A percentile compares a stretch with the other conserved stretches of the same genome.
These are phyloP conservation scores for Leccinum idahoense DNA, from an alignment of 1,284 basidiomycete genomes.

Conservation along the genomic window DNA sequence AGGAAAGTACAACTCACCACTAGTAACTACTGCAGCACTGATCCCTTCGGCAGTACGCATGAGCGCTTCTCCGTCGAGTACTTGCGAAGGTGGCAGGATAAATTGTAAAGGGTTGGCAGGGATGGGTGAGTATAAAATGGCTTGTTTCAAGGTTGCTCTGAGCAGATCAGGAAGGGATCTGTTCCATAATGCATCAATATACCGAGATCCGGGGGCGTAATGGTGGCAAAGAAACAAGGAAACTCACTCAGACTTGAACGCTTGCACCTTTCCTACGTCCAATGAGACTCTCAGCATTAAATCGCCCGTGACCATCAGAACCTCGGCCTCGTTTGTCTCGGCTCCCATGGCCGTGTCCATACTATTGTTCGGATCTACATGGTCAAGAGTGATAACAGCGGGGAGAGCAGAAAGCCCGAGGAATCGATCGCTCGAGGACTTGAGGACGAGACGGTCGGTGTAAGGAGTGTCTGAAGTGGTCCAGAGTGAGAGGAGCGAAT, in stretches of 20 bases:
- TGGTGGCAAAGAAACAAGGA: slow-evolving; percentile 27
- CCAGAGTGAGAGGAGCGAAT: not conserved
- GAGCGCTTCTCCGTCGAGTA: slow-evolving; percentile 71
- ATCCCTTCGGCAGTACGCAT: slow-evolving; percentile 78
- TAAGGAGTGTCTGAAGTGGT: slow-evolving; percentile 56
- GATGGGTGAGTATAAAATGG: slow-evolving; percentile 59
- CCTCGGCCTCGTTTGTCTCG: slow-evolving; percentile 38
- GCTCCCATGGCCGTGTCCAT: slow-evolving; percentile 10
- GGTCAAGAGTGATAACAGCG: slow-evolving; percentile 21
- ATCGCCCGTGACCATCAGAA: slow-evolving; percentile 61
- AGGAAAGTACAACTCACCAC: slow-evolving; percentile 37
- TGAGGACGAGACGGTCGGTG: slow-evolving; percentile 67
- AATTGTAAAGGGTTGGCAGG: slow-evolving; percentile 79
- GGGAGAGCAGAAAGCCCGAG: slow-evolving; percentile 58
- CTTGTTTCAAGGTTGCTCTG: slow-evolving; percentile 83
- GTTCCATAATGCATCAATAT: slow-evolving; percentile 35
- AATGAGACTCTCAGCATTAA: slow-evolving; percentile 63
- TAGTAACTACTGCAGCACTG: slow-evolving; percentile 69
- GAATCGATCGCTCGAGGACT: slow-evolving; percentile 60
- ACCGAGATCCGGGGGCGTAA: slow-evolving; percentile 29
- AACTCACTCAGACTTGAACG: slow-evolving; percentile 56
- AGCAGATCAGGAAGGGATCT: slow-evolving; percentile 62
- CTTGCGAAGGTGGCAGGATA: slow-evolving; percentile 65
- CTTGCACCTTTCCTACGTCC: slow-evolving; percentile 55
- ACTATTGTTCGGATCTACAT: slow-evolving; percentile 14